These are phyloP conservation scores for Zoysia matrella DNA, from an alignment of 202 grass and related monocot genomes.

Conservation along the genomic window DNA sequence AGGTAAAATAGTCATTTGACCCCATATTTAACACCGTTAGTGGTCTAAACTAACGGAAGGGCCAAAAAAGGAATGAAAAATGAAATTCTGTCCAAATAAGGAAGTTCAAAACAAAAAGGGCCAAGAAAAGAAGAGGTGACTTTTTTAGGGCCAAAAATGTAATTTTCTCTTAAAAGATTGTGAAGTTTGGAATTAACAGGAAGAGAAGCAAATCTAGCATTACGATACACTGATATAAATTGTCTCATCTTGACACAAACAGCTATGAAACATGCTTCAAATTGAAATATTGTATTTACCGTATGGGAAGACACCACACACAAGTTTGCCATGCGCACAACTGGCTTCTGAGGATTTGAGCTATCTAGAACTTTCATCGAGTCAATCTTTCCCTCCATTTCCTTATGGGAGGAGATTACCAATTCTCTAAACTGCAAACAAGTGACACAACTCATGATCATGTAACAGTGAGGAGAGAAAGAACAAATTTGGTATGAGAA, in stretches of 20 bases:
- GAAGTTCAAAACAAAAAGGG: too few relatives aligned
- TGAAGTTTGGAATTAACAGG: not conserved
- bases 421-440: constrained; percentile 80
- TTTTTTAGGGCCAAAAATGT: too few relatives aligned
- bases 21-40: too few relatives aligned
- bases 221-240: not conserved
- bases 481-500: constrained; percentile 28
- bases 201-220: not conserved
- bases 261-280: constrained; percentile 26
- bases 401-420: constrained; percentile 65
- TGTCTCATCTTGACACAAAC: constrained; percentile 17
- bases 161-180: not conserved
- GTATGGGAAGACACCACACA: constrained; percentile 87
- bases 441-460: constrained; percentile 50
- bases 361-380: constrained; percentile 81
- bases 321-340: constrained; percentile 97
- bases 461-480: constrained; percentile 23
- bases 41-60: too few relatives aligned
- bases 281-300: constrained; percentile 53
- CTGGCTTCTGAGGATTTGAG: constrained; percentile 88
- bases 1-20: too few relatives aligned
- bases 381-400: constrained; percentile 78
- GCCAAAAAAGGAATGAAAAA: too few relatives aligned
- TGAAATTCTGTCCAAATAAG: too few relatives aligned
- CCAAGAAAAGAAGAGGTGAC: too few relatives aligned